Evolutionary conservation across 768 basidiomycete species (phyloP).

Genomic region (Serpula lacrymans): DNA sequence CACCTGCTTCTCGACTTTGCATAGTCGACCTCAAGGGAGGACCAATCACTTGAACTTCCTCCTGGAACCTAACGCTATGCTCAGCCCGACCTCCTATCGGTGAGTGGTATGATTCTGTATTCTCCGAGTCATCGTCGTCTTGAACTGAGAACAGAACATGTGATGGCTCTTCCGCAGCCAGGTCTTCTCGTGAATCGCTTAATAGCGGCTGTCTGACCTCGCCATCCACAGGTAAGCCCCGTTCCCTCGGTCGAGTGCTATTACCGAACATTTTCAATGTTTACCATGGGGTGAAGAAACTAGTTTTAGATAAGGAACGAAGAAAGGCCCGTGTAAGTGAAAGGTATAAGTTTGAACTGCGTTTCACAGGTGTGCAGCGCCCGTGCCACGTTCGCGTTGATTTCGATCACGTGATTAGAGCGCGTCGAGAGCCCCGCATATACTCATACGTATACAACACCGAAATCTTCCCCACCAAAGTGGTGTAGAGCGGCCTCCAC

Average conservation of each 20-base stretch:
- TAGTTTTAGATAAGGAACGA: too few species aligned
- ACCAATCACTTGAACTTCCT: slow-evolving; percentile 65
- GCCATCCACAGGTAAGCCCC: slow-evolving; percentile 16
- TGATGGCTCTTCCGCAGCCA: slow-evolving; percentile 22
- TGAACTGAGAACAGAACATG: slow-evolving; percentile 50
- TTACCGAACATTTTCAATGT: slow-evolving; percentile 26
- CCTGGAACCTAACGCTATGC: slow-evolving; percentile 60
- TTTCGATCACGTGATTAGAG: slow-evolving; percentile 19
- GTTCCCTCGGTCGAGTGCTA: slow-evolving; percentile 25
- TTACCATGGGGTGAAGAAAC: too few species aligned
- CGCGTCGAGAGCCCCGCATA: too few species aligned
- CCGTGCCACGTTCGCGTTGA: slow-evolving; percentile 8
- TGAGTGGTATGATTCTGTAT: slow-evolving; percentile 27
- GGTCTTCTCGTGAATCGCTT: slow-evolving; percentile 38
- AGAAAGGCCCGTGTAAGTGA: too few species aligned
- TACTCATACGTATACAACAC: too few species aligned
- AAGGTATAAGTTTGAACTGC: too few species aligned
- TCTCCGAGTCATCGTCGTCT: slow-evolving; percentile 53
- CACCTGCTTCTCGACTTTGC: slow-evolving; percentile 79
- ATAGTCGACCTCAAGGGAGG: slow-evolving; percentile 69
- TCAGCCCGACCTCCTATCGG: slow-evolving; percentile 33
- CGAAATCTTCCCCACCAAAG: too few species aligned
- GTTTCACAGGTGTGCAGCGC: too few species aligned
- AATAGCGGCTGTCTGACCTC: slow-evolving; percentile 63
- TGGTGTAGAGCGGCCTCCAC: too few species aligned